Evolutionary conservation across 2,329 filamentous ascomycete genomes (phyloP).

Genomic region (Fusarium pseudograminearum): DNA sequence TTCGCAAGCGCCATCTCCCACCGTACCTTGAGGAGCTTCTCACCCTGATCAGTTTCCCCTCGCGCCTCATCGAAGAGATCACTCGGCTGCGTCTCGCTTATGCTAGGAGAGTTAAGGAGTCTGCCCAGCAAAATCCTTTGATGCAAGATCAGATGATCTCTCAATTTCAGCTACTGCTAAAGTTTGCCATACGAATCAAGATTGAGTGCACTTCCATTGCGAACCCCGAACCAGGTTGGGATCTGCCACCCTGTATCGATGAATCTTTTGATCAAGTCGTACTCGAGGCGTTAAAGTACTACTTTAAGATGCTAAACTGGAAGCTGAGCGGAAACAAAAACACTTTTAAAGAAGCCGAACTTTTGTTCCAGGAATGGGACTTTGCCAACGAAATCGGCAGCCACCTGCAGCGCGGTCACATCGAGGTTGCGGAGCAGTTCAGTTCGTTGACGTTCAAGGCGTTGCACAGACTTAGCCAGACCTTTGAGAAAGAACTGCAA

Average conservation of each 20-base stretch:
- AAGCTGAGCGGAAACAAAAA: conserved; percentile 98
- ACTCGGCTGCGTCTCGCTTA: conserved; percentile 92
- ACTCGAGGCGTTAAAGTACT: conserved; percentile 93
- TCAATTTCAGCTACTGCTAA: conserved; percentile 93
- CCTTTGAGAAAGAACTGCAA: conserved; percentile 92
- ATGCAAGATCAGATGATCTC: conserved; percentile 98
- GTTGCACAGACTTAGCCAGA: conserved; percentile 85
- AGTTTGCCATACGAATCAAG: conserved; percentile 93
- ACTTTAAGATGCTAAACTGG: conserved; percentile 99
- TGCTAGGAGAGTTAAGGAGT: conserved; percentile 94
- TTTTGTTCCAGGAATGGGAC: conserved; percentile 97
- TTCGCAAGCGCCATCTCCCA: conserved; percentile 89
- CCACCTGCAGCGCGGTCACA: conserved; percentile 91
- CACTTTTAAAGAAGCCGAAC: conserved; percentile 98
- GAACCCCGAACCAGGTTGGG: conserved; percentile 91
- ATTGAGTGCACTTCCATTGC: conserved; percentile 86
- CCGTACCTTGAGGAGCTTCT: conserved; percentile 97
- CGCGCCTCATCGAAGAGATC: conserved; percentile 94
- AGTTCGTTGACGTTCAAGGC: conserved; percentile 94
- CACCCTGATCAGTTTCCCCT: conserved; percentile 96
- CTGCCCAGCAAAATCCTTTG: conserved; percentile 89
- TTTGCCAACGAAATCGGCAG: conserved; percentile 95
- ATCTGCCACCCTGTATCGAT: conserved; percentile 94
- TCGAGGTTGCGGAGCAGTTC: conserved; percentile 98
- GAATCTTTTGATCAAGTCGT: conserved; percentile 95